Base-by-base conservation (phyloP, 345 rosid species). In the Conringia planisiliqua region DNA sequence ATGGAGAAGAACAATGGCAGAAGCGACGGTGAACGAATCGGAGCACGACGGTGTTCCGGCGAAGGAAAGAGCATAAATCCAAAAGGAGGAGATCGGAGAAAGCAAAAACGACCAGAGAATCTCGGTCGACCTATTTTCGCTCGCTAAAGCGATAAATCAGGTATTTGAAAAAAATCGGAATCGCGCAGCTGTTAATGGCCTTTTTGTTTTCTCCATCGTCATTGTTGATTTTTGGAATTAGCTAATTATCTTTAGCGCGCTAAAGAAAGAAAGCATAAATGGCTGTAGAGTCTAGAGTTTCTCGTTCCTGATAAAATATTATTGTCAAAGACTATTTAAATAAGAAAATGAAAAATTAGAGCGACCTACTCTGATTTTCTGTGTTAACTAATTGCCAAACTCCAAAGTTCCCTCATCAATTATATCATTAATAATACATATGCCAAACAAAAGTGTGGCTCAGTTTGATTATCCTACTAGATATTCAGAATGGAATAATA, bases 181-280 rank as follows among this genome's bases (percentile, higher is more conserved):
- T 30, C 11, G 30, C 38, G 39, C 0, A 58, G 78, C 73, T 74
- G 68, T 74, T 57, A 24, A 44, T 67, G 36, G 38, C 62, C 62
- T 59, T 66, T 39, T 60, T 70, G 38, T 33, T 47, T 33, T 59
- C 38, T 72, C n/a, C 46, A n/a, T 73, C 65, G 7, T 43, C 66
- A 66, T 66, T 66, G 66, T 39, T 66, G 59, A 33, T 44, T 56
- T 56, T 12, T 27, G 66, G 39, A 35, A 57, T 66, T 66, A 17
- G 47, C 79, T 75, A 75, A 75, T 67, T 35, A 27, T 75, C 46
- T 75, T 75, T 67, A 75, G 68, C 73, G 79, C 78, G 61, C 78
- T 74, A 74, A 67, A 74, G 13, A 66, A 74, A 67, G 73, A 47
- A 66, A 58, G 67, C 78, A 16, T 13, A 13, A 42, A 14, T 36